Evolutionary conservation across 495 filamentous ascomycete species (phyloP), one percentile per base, ranked within the genome.

Genomic region (Penicillium coprophilum): DNA sequence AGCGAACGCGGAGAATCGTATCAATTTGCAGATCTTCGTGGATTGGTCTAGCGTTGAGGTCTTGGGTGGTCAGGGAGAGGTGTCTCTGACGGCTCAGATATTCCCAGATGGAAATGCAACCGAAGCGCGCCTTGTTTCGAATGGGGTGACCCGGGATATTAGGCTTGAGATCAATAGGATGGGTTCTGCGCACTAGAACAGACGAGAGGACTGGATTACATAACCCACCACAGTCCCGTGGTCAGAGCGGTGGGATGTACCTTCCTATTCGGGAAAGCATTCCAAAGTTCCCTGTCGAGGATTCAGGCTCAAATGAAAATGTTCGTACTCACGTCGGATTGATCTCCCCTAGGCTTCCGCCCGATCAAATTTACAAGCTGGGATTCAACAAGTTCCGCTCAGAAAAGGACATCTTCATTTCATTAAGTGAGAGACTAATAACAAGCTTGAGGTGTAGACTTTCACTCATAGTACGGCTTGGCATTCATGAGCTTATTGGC

Each of bases 1-100:
- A 8, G 50, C 63, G 2, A 19, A 27, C 20, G 19, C 30, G 1
- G 46, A 64, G 39, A 65, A 63, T 9, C 63, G 27, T 3, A 51
- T 75, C 11, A 47, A 56, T 2, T 27, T 75, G 41, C 55, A 60
- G 9, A 57, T 74, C 19, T 60, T 69, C 32, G 59, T 74, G 3
- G 71, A 75, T 57, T 66, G 69, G 64, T 69, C 69, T 23, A 64
- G 62, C 20, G 65, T 75, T 27, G 71, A 73, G 41, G 63, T 74
- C 1, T 71, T 75, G 32, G 71, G 66, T 0, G 71, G 69, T 1
- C 27, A 59, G 24, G 71, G 72, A 1, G 68, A 75, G 40, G 53
- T 66, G n/a, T 65, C 65, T 10, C 4, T 75, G 20, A 71, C 72
- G 6, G 51, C 67, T 13, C 72, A 74, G 59, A 68, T 75, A 12